These are phyloP conservation scores for Saturnispora besseyi DNA, from an alignment of 805 yeast genomes.

Conservation along the genomic window DNA sequence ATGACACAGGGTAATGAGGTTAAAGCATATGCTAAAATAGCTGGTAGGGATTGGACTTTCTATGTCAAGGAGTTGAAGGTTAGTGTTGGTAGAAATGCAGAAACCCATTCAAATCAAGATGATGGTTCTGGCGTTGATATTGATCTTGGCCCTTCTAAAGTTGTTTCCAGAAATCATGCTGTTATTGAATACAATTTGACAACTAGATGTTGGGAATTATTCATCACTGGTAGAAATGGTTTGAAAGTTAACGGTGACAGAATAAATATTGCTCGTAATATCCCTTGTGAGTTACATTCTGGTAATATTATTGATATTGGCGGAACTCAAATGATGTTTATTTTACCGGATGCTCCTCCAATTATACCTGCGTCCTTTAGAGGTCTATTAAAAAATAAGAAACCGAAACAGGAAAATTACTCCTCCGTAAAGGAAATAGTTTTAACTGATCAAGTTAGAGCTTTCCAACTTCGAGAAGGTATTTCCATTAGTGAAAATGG, in stretches of 20 bases:
- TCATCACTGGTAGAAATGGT: constrained; percentile 84
- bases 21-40: constrained; percentile 96
- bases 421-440: background rate
- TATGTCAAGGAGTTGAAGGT: constrained; percentile 74
- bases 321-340: constrained; percentile 98
- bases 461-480: constrained; percentile 33
- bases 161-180: constrained; percentile 91
- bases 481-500: constrained; percentile 7
- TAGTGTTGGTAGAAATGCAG: constrained; percentile 80
- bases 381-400: constrained; percentile 26
- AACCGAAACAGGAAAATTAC: constrained; percentile 6
- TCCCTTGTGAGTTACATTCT: constrained; percentile 52
- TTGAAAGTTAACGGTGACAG: constrained; percentile 76
- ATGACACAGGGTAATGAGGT: constrained; percentile 64
- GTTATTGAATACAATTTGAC: constrained; percentile 66
- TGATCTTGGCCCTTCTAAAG: constrained; percentile 94
- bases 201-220: constrained; percentile 76
- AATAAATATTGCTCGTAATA: constrained; percentile 29
- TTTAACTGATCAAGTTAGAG: constrained; percentile 26
- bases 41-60: constrained; percentile 90
- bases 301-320: constrained; percentile 95
- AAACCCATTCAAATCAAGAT: constrained; percentile 17
- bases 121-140: constrained; percentile 47
- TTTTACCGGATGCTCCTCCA: constrained; percentile 85
- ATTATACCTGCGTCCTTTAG: constrained; percentile 44